Conservation (phyloP, 169 alveolate species). For the Cryptosporidium canis region DNA sequence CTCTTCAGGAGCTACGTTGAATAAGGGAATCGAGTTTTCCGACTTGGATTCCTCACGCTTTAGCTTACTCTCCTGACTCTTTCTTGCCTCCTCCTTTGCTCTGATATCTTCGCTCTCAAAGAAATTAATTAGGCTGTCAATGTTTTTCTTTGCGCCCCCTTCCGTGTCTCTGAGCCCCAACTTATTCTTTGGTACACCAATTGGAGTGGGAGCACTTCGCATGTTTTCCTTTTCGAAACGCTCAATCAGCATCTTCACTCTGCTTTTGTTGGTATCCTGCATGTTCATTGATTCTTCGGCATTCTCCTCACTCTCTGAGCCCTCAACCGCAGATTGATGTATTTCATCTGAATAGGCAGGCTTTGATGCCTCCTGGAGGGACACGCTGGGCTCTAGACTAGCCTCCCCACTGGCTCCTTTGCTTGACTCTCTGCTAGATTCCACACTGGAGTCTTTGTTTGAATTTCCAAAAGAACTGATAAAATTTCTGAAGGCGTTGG, state of each 20-base stretch:
- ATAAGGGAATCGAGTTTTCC: background rate
- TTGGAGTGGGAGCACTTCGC: background rate
- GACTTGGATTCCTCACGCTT: background rate
- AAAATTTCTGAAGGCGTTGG: constrained; percentile 11
- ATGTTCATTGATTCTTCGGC: background rate
- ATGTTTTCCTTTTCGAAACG: constrained; percentile 27
- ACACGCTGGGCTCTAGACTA: background rate
- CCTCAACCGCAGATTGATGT: background rate
- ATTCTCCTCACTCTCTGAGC: background rate
- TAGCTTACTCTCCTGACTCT: background rate
- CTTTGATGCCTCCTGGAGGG: background rate
- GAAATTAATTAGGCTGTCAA: constrained; percentile 30
- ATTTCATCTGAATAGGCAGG: background rate
- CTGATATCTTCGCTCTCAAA: constrained; percentile 25
- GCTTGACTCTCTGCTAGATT: background rate
- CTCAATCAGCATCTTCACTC: constrained; percentile 27
- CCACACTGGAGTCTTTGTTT: background rate
- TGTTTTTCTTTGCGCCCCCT: background rate
- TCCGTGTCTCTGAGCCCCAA: constrained; percentile 1
- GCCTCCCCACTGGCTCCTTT: background rate
- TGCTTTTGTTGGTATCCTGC: background rate
- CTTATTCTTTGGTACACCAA: constrained; percentile 7
- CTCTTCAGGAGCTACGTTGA: background rate
- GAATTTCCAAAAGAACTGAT: background rate
- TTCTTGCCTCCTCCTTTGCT: background rate